A percentile compares a stretch with the other conserved stretches of the same genome.
These are phyloP conservation scores for Russula sp. DNA, from an alignment of 768 basidiomycete species.

Conservation along the genomic window DNA sequence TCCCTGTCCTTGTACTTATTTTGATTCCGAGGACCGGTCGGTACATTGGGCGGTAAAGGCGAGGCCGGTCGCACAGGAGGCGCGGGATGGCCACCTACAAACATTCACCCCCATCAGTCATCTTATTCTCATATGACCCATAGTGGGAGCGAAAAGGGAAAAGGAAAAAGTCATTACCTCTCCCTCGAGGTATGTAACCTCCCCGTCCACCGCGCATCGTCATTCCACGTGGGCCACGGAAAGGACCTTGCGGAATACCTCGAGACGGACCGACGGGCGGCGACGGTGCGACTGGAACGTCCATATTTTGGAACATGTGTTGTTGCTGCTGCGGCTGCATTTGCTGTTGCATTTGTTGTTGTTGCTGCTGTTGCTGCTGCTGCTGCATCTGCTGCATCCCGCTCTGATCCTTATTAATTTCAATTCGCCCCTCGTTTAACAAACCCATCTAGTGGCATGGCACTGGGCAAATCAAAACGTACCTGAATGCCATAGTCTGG, in stretches of 20 bases:
- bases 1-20: constrained; percentile 90
- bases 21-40: constrained; percentile 83
- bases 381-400: constrained; percentile 43
- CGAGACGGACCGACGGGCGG: constrained; percentile 37
- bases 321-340: constrained; percentile 21
- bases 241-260: constrained; percentile 39
- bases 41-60: constrained; percentile 81
- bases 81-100: constrained; percentile 38
- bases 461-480: constrained; percentile 31
- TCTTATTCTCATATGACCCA: not conserved
- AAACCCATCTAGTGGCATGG: not conserved
- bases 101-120: not conserved
- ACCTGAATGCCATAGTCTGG: constrained; percentile 74
- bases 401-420: constrained; percentile 28
- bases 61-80: constrained; percentile 74
- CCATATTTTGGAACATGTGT: constrained; percentile 68
- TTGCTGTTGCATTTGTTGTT: constrained; percentile 43
- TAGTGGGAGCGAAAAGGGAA: not conserved
- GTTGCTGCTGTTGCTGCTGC: constrained; percentile 19
- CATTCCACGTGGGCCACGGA: constrained; percentile 46
- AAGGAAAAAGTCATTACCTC: constrained; percentile 34
- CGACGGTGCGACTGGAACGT: constrained; percentile 49
- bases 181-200: constrained; percentile 42
- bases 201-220: constrained; percentile 45
- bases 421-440: not conserved